Conservation (phyloP, 306 rosid genomes). For the Cicer cuneatum region DNA sequence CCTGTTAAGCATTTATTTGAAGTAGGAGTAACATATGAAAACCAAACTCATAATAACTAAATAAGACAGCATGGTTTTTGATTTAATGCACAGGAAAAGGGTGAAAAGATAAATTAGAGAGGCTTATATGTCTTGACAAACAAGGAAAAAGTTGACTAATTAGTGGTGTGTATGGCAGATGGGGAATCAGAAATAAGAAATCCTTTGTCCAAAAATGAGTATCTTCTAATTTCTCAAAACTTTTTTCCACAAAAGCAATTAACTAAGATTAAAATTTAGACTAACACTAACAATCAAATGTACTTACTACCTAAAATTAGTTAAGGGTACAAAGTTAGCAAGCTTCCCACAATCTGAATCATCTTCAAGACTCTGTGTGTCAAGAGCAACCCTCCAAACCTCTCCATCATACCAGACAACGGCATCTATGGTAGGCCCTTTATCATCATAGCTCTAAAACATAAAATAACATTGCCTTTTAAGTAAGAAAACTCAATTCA, state of each 20-base stretch:
- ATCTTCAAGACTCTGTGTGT: constrained; percentile 83
- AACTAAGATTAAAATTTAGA: constrained; percentile 29
- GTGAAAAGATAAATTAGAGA: constrained; percentile 30
- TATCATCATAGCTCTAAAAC: constrained; percentile 78
- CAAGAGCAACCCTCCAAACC: constrained; percentile 95
- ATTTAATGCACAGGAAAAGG: constrained; percentile 14
- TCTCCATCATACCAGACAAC: constrained; percentile 98
- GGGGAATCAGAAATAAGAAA: constrained; percentile 24
- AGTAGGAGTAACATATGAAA: constrained; percentile 24
- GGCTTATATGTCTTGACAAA: constrained; percentile 23
- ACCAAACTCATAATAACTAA: constrained; percentile 33
- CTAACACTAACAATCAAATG: constrained; percentile 40
- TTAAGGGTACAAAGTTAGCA: constrained; percentile 78
- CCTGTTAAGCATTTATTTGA: constrained; percentile 4
- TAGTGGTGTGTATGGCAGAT: constrained; percentile 17
- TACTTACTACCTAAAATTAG: constrained; percentile 94
- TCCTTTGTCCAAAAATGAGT: constrained; percentile 22
- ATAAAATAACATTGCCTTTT: constrained; percentile 47
- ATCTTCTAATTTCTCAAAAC: constrained; percentile 24
- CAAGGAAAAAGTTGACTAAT: constrained; percentile 26
- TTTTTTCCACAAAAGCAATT: constrained; percentile 23
- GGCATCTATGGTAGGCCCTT: constrained; percentile 93
- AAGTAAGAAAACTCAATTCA: constrained; percentile 33
- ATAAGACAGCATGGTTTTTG: constrained; percentile 8
- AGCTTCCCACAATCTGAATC: constrained; percentile 80